phyloP scores from a whole-genome alignment of 2,329 filamentous ascomycete genomes.

The Allantophomopsis cytisporea region DNA sequence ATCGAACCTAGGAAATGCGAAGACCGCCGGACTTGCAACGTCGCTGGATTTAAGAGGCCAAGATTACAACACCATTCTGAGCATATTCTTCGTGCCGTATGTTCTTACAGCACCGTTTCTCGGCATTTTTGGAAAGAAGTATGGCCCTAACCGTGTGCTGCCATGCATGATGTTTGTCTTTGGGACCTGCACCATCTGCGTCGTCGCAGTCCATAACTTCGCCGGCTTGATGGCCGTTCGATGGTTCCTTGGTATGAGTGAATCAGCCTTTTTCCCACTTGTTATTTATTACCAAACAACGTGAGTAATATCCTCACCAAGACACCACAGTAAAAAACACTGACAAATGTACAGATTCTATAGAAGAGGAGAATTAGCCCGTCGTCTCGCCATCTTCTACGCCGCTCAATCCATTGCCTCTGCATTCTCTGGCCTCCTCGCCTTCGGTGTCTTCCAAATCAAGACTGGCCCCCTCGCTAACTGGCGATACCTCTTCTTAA shows the following conservation, averaged over 20 bases:
- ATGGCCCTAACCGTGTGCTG: constrained; percentile 47
- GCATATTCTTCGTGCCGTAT: constrained; percentile 65
- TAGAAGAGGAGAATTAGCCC: constrained; percentile 41
- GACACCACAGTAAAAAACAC: too few relatives aligned
- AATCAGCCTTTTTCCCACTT: constrained; percentile 37
- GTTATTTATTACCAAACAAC: constrained; percentile 44
- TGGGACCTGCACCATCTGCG: constrained; percentile 32
- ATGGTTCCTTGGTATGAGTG: constrained; percentile 36
- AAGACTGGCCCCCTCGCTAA: constrained; percentile 27
- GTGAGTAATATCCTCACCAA: constrained; percentile 43
- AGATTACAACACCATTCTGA: constrained; percentile 57
- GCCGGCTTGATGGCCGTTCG: constrained; percentile 30
- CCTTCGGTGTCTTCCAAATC: constrained; percentile 29
- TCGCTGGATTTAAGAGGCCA: constrained; percentile 40
- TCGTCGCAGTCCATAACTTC: constrained; percentile 32
- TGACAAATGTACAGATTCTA: constrained; percentile 30
- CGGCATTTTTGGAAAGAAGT: constrained; percentile 52
- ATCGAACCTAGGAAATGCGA: constrained; percentile 38
- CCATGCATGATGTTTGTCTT: constrained; percentile 46
- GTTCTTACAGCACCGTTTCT: constrained; percentile 56
- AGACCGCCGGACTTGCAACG: constrained; percentile 36
- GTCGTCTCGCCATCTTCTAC: constrained; percentile 44
- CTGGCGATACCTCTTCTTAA: constrained; percentile 54
- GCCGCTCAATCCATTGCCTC: constrained; percentile 41
- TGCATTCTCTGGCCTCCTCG: constrained; percentile 46